Evolutionary conservation across 768 basidiomycete species (phyloP), one percentile per base, ranked within the genome.

Genomic region (Boletus speciosus): DNA sequence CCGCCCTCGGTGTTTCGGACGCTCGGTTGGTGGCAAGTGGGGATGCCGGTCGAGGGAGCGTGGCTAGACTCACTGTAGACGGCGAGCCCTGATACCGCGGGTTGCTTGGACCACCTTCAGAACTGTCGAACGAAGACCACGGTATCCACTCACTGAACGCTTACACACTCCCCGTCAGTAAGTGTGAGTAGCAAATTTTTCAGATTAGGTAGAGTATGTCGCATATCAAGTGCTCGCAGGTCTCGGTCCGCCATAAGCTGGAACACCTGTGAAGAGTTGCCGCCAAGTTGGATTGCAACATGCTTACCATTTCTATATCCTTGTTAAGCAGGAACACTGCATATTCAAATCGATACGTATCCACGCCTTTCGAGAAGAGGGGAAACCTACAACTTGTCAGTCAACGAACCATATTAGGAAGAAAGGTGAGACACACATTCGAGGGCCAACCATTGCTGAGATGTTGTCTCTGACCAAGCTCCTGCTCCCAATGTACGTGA

Each of bases 321-420:
- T 98, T 99, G 75, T 99, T 99, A 32, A 98, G 77, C 39, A 99
- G 73, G 70, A 94, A 98, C 5, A 98, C 96, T 4, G 86, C 97
- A 74, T 98, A 99, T 70, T 98, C 96, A 65, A 96, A 99, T 25
- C 97, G 81, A 72, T 98, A 98, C 40, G 88, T 89, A 67, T 98
- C 97, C 54, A 98, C 95, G 5, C 95, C 94, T 73, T 83, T 90
- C 1, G 91, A 86, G 70, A 93, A 99, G 31, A 99, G 74, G 16
- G 97, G 97, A 70, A 98, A 99, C 81, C 95, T 97, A 61, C 44
- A 53, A 37, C 32, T 23, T 16, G 43, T 71, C 52, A 64, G 49
- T 51, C 40, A 19, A 47, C 14, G 14, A 38, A 16, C 43, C 39
- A 44, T 51, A 50, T 40, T 23, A 32, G 23, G 50, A 49, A 43